Evolutionary conservation across 768 basidiomycete genomes (phyloP).

Genomic region (Suillus cothurnatus): DNA sequence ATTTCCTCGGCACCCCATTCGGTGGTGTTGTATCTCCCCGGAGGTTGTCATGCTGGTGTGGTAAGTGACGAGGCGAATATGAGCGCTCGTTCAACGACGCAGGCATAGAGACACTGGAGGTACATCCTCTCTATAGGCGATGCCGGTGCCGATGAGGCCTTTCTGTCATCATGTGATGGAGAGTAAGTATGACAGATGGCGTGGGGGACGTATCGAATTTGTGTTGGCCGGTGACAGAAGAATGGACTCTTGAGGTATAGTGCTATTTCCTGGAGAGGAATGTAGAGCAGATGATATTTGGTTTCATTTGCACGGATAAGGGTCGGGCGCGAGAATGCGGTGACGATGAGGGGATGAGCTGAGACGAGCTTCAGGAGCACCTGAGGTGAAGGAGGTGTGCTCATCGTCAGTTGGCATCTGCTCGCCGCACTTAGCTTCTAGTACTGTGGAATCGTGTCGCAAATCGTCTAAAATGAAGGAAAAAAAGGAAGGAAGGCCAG

Average conservation of each 20-base stretch:
- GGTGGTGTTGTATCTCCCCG: neutral
- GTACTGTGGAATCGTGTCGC: neutral
- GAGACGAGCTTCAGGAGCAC: neutral
- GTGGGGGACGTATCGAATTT: neutral
- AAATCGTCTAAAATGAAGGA: neutral
- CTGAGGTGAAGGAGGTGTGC: neutral
- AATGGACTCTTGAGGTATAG: neutral
- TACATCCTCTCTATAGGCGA: neutral
- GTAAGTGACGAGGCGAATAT: neutral
- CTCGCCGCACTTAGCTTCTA: too few species aligned
- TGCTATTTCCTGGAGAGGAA: neutral
- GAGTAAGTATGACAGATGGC: slow-evolving; percentile 2
- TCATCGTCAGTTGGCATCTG: slow-evolving; percentile 1
- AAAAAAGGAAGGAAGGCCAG: neutral
- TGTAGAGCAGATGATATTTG: neutral
- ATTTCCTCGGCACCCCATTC: neutral
- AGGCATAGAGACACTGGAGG: neutral
- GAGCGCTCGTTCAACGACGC: too few species aligned
- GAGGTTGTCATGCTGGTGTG: neutral
- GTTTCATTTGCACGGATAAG: neutral
- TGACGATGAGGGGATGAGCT: neutral
- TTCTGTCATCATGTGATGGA: neutral
- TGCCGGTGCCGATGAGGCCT: neutral
- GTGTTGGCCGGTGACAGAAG: neutral
- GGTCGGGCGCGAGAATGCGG: neutral